Evolutionary conservation across 2,329 filamentous ascomycete species (phyloP).

Genomic region (Ilyonectria robusta): DNA sequence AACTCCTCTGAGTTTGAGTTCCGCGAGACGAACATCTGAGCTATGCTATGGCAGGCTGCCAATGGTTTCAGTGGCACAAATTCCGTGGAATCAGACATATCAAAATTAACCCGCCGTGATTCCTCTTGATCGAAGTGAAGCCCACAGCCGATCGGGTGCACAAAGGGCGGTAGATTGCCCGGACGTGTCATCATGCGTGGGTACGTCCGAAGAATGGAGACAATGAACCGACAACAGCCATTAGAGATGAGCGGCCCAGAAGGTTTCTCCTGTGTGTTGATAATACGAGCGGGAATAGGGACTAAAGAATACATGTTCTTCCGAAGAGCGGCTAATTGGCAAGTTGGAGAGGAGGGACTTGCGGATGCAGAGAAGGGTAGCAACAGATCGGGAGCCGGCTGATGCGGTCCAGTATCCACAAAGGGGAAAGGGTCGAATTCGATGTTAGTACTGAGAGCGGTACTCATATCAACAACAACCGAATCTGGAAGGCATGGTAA

Average conservation of each 20-base stretch:
- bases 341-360: background rate
- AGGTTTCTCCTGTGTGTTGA: background rate
- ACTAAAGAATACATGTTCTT: background rate
- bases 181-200: conserved; percentile 7
- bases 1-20: conserved; percentile 6
- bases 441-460: accelerated
- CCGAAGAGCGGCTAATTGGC: background rate
- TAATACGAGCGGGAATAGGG: background rate
- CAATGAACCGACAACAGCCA: conserved; percentile 1
- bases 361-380: too few relatives aligned
- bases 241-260: background rate
- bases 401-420: background rate
- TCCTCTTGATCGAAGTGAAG: background rate
- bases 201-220: conserved; percentile 14
- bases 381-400: background rate
- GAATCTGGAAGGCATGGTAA: background rate
- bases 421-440: too few relatives aligned
- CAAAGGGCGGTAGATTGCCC: conserved; percentile 8
- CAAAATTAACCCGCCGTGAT: background rate
- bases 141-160: conserved; percentile 11
- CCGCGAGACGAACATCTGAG: background rate
- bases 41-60: conserved; percentile 8
- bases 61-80: conserved; percentile 10
- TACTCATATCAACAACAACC: background rate
- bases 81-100: background rate